Evolutionary conservation across 176 grass and related monocot genomes (phyloP).

Genomic region (Zoysia pacifica): DNA sequence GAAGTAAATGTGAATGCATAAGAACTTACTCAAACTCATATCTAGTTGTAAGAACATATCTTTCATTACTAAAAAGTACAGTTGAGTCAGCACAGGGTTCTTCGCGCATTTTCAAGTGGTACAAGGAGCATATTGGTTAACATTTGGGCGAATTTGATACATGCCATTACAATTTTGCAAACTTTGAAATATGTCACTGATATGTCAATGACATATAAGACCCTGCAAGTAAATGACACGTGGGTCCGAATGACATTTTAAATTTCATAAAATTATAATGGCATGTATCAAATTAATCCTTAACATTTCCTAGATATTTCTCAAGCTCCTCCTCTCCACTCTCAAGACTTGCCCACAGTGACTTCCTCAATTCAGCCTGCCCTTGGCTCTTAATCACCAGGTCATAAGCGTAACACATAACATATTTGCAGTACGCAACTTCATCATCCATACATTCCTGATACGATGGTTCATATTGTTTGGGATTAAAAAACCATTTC

Average conservation of each 20-base stretch:
- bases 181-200: too few relatives aligned
- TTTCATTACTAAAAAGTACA: conserved; percentile 46
- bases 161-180: too few relatives aligned
- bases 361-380: conserved; percentile 59
- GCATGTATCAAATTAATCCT: background rate
- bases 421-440: conserved; percentile 63
- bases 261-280: too few relatives aligned
- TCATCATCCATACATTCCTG: conserved; percentile 61
- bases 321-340: conserved; percentile 59
- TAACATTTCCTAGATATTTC: conserved; percentile 57
- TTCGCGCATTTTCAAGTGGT: conserved; percentile 48
- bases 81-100: conserved; percentile 26
- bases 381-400: conserved; percentile 78
- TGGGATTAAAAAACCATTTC: conserved; percentile 64
- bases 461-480: conserved; percentile 59
- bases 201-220: too few relatives aligned
- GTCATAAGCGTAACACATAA: conserved; percentile 80
- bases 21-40: conserved; percentile 33
- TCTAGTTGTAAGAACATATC: background rate
- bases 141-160: background rate
- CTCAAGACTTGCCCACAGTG: conserved; percentile 59
- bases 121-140: conserved; percentile 48
- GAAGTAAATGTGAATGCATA: conserved; percentile 13
- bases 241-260: too few relatives aligned
- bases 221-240: too few relatives aligned